These are phyloP conservation scores for Kwoniella sp. DNA, from an alignment of 768 basidiomycete species.

Conservation along the genomic window DNA sequence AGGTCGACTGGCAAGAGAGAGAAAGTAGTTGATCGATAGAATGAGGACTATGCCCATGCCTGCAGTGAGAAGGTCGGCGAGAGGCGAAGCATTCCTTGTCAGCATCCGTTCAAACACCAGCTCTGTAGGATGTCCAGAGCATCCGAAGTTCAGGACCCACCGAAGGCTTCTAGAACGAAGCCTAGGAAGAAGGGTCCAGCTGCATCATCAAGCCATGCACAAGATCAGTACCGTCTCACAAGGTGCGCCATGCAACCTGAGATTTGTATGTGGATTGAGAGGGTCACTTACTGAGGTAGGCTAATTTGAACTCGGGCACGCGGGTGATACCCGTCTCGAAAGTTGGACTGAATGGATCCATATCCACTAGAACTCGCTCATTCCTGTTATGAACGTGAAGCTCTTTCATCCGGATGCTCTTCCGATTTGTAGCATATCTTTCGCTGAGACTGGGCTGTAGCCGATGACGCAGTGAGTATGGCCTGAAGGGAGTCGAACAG, in stretches of 20 bases:
- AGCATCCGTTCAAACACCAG: too few species aligned
- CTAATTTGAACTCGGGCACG: background rate
- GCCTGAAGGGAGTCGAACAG: too few species aligned
- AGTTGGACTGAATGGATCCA: background rate
- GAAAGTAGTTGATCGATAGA: conserved; percentile 35
- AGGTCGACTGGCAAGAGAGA: background rate
- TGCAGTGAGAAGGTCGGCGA: too few species aligned
- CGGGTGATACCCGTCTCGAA: background rate
- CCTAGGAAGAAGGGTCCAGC: conserved; percentile 46
- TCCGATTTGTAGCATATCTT: too few species aligned
- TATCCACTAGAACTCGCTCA: background rate
- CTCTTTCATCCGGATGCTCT: too few species aligned
- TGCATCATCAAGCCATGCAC: conserved; percentile 4
- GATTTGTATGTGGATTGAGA: too few species aligned
- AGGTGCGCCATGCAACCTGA: too few species aligned
- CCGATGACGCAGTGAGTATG: too few species aligned
- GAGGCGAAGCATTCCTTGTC: too few species aligned
- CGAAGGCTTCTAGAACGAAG: conserved; percentile 30
- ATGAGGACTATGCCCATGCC: conserved; percentile 44
- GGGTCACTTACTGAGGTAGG: background rate
- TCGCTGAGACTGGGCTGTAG: too few species aligned
- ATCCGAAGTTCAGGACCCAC: conserved; percentile 14
- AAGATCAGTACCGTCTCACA: too few species aligned
- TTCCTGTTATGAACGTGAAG: too few species aligned
- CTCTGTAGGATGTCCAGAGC: background rate